Conservation (phyloP, 1,284 basidiomycete species). For the Psilocybe mexicana region DNA sequence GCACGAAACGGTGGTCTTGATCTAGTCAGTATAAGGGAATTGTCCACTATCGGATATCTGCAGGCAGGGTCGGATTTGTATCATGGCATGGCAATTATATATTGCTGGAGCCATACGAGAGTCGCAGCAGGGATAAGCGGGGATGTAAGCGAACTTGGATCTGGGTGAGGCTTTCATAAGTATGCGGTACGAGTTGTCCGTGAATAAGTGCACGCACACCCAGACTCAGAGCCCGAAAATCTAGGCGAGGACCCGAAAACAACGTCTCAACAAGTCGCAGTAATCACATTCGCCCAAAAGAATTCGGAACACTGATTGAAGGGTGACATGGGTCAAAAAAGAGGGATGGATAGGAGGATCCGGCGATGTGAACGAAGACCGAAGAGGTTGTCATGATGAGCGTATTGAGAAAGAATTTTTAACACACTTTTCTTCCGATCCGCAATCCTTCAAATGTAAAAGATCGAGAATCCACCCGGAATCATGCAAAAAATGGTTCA, state of each 20-base stretch:
- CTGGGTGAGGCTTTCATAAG: not conserved
- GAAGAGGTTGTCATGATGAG: not conserved
- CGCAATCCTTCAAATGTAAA: no score
- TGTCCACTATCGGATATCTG: not conserved
- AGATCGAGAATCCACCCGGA: no score
- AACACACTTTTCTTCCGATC: not conserved
- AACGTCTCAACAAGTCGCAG: not conserved
- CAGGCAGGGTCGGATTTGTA: not conserved
- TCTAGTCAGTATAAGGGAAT: not conserved
- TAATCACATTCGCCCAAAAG: not conserved
- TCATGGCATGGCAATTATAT: not conserved
- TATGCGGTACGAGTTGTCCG: not conserved
- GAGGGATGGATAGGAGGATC: not conserved
- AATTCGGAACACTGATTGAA: not conserved
- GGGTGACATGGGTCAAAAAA: not conserved
- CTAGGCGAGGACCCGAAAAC: not conserved
- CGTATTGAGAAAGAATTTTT: not conserved
- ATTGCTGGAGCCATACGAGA: not conserved
- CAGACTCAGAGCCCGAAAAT: not conserved
- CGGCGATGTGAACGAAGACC: not conserved
- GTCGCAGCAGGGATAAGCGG: not conserved
- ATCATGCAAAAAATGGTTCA: conserved; percentile 21
- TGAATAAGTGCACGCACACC: not conserved
- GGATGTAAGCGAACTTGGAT: not conserved
- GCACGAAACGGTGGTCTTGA: not conserved